Evolutionary conservation across 1,284 basidiomycete genomes (phyloP), one percentile per base, ranked within the genome.

Genomic region (Leccinum griseonigrum): DNA sequence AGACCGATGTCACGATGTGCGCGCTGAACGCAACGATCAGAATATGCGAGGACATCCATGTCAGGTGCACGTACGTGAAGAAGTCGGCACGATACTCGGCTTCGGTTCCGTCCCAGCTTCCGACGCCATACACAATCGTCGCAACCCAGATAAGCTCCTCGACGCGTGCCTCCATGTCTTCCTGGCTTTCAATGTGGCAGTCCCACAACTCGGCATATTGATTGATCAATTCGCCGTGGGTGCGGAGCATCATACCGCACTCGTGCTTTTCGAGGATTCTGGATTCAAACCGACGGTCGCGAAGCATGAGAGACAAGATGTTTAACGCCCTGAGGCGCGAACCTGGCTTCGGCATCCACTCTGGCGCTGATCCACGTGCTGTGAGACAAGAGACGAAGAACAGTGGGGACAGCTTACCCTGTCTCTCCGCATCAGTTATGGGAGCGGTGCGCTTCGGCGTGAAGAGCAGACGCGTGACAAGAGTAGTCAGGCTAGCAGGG

Each of bases 271-370:
- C 73, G 2, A 75, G 64, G 4, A 63, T 62, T n/a, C 56, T 69
- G 18, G 68, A 67, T 57, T 61, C 69, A 60, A 66, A 75, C 18
- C 66, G 68, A n/a, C 70, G 64, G 48, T 82, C 77, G 2, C 73
- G 70, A 54, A 78, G 69, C 63, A 82, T 71, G n/a, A 75, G 74
- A 3, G 74, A 71, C 14, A 79, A 60, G 13, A 83, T 73, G 8
- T 72, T 73, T 57, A 82, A 69, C 0, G 79, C 77, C 40, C 79
- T 76, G 18, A 71, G 61, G 10, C 65, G 66, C 9, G 71, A 67
- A 1, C 69, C 72, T n/a, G 68, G 55, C 52, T 67, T 66, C 3
- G 66, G 60, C 48, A 73, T 57, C 69, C 71, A 71, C 40, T 58
- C 54, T 0, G 69, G 63, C 10, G 60, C 66, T 64, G 53, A 2